phyloP scores from a whole-genome alignment of 371 early-diverging fungal species.

The Syncephalastrum monosporum region DNA sequence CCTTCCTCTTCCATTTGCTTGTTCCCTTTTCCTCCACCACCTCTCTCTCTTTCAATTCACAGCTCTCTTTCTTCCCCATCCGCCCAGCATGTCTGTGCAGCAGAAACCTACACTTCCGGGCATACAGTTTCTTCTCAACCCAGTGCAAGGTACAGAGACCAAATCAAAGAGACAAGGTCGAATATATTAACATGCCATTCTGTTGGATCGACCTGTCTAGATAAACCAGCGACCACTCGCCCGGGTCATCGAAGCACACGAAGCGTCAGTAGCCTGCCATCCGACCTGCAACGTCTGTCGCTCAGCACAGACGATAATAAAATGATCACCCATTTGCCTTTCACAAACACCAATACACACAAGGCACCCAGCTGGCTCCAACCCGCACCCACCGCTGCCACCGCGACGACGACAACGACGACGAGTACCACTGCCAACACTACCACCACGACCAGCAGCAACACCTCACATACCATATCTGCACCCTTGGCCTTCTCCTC shows the following conservation, averaged over 20 bases:
- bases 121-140: constrained; percentile 15
- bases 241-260: constrained; percentile 19
- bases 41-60: neutral
- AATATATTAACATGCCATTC: neutral
- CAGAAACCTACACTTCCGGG: constrained; percentile 17
- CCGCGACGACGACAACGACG: constrained; percentile 2
- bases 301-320: constrained; percentile 8
- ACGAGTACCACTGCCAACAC: neutral
- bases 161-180: neutral
- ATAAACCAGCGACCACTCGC: constrained; percentile 5
- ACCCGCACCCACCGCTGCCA: constrained; percentile 3
- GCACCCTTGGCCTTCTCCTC: no score
- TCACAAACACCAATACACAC: neutral
- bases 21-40: constrained; percentile 4
- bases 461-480: no score
- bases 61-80: constrained; percentile 3
- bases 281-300: constrained; percentile 21
- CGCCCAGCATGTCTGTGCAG: constrained; percentile 11
- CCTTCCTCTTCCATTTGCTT: constrained; percentile 4
- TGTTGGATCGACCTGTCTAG: neutral
- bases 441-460: neutral
- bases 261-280: constrained; percentile 21
- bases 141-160: constrained; percentile 11
- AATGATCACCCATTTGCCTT: neutral
- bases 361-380: constrained; percentile 13